These are phyloP conservation scores for Nematocida displodere DNA, from an alignment of 371 early-diverging fungal species.

Conservation along the genomic window DNA sequence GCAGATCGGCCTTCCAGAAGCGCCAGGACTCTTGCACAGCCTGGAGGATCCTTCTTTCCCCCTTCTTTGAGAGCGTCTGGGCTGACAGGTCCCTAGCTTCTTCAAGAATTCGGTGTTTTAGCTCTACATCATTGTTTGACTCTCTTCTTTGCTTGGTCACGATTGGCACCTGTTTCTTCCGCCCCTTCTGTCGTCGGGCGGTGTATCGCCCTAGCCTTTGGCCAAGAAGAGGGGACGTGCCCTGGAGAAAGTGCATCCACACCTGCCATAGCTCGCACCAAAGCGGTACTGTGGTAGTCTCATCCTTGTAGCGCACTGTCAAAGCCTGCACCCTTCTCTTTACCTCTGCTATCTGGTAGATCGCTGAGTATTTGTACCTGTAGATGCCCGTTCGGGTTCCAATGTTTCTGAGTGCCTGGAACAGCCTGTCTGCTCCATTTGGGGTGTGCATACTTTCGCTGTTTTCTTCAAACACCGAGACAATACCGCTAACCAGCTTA, in stretches of 20 bases:
- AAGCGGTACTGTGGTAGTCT: no score
- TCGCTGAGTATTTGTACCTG: conserved; percentile 93
- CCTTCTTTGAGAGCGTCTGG: conserved; percentile 85
- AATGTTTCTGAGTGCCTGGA: conserved; percentile 94
- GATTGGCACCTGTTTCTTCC: conserved; percentile 16
- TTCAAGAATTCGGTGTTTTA: conserved; percentile 87
- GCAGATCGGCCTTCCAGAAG: conserved; percentile 94
- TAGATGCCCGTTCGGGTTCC: conserved; percentile 98
- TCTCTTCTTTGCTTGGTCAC: conserved; percentile 85
- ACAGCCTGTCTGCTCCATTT: conserved; percentile 79
- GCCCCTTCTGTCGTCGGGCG: background rate
- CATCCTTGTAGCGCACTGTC: no score
- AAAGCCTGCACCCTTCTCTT: conserved; percentile 51
- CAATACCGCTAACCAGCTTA: conserved; percentile 86
- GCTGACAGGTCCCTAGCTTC: conserved; percentile 95
- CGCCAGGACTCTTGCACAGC: conserved; percentile 95
- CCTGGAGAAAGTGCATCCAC: conserved; percentile 95
- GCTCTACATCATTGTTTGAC: conserved; percentile 87
- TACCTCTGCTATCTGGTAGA: conserved; percentile 88
- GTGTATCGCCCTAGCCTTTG: conserved; percentile 77
- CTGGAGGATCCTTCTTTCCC: conserved; percentile 83
- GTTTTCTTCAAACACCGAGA: conserved; percentile 89
- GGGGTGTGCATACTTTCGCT: conserved; percentile 67
- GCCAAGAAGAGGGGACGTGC: conserved; percentile 87
- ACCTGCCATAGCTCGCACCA: conserved; percentile 99